Percentiles rank a stretch among this genome's conserved stretches.
Evolutionary conservation across 306 rosid species (phyloP).

Genomic region (Gleditsia sinensis): DNA sequence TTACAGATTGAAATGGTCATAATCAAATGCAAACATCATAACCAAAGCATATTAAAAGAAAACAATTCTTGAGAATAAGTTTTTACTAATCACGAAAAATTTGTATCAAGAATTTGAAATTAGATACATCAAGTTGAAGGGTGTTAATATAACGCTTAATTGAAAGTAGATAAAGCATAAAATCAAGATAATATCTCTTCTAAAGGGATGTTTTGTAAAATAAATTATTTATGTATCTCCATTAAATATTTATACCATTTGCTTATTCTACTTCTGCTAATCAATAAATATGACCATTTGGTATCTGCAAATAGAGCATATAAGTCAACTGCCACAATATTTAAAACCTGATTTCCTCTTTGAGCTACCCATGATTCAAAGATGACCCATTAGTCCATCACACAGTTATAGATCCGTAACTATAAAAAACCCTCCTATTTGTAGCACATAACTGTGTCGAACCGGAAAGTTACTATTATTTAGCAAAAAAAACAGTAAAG

Average conservation of each 20-base stretch:
- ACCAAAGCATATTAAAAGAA: slow-evolving; percentile 22
- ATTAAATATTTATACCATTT: slow-evolving; percentile 17
- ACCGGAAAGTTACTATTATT: neutral
- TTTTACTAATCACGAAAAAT: slow-evolving; percentile 3
- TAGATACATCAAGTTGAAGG: slow-evolving; percentile 5
- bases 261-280: neutral
- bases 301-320: slow-evolving; percentile 16
- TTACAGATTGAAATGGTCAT: slow-evolving; percentile 39
- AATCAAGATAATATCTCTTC: slow-evolving; percentile 6
- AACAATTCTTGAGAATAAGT: neutral
- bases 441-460: slow-evolving; percentile 11
- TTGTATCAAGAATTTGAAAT: slow-evolving; percentile 21
- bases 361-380: neutral
- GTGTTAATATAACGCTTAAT: slow-evolving; percentile 3
- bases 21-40: slow-evolving; percentile 26
- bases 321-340: slow-evolving; percentile 12
- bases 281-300: slow-evolving; percentile 18
- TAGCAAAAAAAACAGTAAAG: neutral
- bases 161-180: slow-evolving; percentile 9
- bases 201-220: slow-evolving; percentile 7
- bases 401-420: neutral
- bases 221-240: neutral
- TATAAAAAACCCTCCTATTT: neutral
- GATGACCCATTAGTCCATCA: neutral
- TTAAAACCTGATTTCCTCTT: neutral